Conservation (phyloP, 1,139 yeast species). For the Lodderomyces elongisporus region DNA sequence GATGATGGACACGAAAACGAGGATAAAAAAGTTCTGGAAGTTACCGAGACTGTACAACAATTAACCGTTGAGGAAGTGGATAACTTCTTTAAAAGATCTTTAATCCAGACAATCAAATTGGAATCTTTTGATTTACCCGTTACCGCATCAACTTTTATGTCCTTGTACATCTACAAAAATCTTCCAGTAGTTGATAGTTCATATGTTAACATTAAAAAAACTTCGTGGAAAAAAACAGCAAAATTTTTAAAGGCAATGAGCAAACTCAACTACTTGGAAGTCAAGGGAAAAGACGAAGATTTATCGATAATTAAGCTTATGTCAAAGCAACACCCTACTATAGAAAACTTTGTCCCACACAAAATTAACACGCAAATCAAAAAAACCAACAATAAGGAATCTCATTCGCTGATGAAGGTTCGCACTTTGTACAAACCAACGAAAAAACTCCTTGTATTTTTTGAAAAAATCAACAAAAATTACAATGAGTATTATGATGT, state of each 20-base stretch:
- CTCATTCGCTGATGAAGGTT: slow-evolving; percentile 4
- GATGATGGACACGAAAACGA: slow-evolving; percentile 24
- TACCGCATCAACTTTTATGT: slow-evolving; percentile 68
- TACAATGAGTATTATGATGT: slow-evolving; percentile 44
- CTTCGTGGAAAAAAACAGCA: slow-evolving; percentile 86
- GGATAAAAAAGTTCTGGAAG: neutral
- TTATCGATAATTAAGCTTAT: slow-evolving; percentile 50
- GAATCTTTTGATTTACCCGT: slow-evolving; percentile 57
- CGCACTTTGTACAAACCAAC: slow-evolving; percentile 40
- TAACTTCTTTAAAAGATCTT: slow-evolving; percentile 62
- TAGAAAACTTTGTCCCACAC: slow-evolving; percentile 63
- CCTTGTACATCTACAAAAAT: slow-evolving; percentile 62
- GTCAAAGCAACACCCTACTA: slow-evolving; percentile 38
- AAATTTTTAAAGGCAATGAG: slow-evolving; percentile 85
- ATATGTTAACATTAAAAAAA: slow-evolving; percentile 67
- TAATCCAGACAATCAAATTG: slow-evolving; percentile 61
- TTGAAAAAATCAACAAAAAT: slow-evolving; percentile 39
- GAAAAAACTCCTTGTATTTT: slow-evolving; percentile 43
- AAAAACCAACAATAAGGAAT: slow-evolving; percentile 3
- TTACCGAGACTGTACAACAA: slow-evolving; percentile 6
- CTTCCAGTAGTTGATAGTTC: slow-evolving; percentile 54
- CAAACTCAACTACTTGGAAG: slow-evolving; percentile 56
- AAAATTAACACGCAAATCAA: slow-evolving; percentile 30
- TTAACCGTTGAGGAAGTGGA: slow-evolving; percentile 72
- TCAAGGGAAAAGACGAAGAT: slow-evolving; percentile 77